Evolutionary conservation across 2,329 filamentous ascomycete genomes (phyloP).

Genomic region (Nigrospora osmanthi): DNA sequence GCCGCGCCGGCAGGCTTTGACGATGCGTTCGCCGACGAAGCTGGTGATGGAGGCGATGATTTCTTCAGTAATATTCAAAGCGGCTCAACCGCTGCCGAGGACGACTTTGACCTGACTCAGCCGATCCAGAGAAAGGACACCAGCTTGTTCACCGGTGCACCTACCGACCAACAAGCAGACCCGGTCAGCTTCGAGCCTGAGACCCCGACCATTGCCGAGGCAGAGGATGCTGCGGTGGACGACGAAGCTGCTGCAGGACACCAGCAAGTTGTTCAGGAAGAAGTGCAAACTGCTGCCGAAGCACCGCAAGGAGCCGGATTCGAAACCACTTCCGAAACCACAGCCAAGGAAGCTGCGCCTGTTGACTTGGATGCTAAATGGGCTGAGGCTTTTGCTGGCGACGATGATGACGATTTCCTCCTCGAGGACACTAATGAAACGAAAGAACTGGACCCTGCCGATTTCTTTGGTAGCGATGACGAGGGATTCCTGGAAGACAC

Average conservation of each 20-base stretch:
- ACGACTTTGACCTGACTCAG: constrained; percentile 17
- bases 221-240: background rate
- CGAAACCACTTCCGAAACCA: constrained; percentile 6
- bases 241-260: constrained; percentile 1
- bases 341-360: constrained; percentile 18
- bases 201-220: constrained; percentile 13
- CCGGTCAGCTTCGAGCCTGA: constrained; percentile 11
- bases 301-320: background rate
- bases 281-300: constrained; percentile 8
- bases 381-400: constrained; percentile 72
- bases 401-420: constrained; percentile 58
- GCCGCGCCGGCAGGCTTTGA: constrained; percentile 11
- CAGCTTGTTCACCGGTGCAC: constrained; percentile 50
- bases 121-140: constrained; percentile 62
- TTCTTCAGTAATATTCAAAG: constrained; percentile 52
- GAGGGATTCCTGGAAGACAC: constrained; percentile 77
- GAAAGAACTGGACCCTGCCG: constrained; percentile 50
- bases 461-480: constrained; percentile 74
- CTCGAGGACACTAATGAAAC: constrained; percentile 44
- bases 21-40: constrained; percentile 35
- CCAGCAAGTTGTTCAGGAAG: constrained; percentile 2
- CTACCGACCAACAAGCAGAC: constrained; percentile 2
- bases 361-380: constrained; percentile 74
- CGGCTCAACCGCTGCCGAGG: constrained; percentile 16
- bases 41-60: constrained; percentile 43